Evolutionary conservation across 371 early-diverging fungal genomes (phyloP).

Genomic region (Mortierella sp.): DNA sequence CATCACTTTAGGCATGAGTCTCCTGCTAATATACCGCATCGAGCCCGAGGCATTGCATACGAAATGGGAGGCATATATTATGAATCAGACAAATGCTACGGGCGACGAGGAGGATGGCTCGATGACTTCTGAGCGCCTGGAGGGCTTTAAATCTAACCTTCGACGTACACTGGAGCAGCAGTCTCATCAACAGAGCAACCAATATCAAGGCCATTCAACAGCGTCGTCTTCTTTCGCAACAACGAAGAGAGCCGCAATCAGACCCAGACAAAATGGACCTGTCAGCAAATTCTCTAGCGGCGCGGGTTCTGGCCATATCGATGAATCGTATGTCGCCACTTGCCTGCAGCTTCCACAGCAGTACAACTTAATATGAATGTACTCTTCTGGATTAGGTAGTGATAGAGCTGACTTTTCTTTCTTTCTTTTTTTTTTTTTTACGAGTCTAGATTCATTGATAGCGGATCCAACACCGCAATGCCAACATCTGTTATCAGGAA

Average conservation of each 20-base stretch:
- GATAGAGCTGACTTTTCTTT: neutral
- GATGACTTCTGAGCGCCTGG: slow-evolving; percentile 31
- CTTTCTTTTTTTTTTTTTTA: neutral
- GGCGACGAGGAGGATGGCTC: slow-evolving; percentile 33
- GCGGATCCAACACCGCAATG: neutral
- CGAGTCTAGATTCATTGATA: slow-evolving; percentile 7
- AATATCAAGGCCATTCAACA: slow-evolving; percentile 11
- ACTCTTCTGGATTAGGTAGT: no score
- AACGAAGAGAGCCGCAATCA: slow-evolving; percentile 28
- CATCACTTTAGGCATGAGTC: slow-evolving; percentile 20
- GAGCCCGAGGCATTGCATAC: slow-evolving; percentile 45
- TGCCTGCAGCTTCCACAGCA: no score
- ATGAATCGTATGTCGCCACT: slow-evolving; percentile 16
- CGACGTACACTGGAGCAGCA: slow-evolving; percentile 37
- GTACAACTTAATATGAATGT: no score
- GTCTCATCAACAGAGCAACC: slow-evolving; percentile 25
- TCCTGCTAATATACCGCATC: slow-evolving; percentile 39
- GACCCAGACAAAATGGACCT: slow-evolving; percentile 20
- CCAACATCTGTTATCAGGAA: slow-evolving; percentile 18
- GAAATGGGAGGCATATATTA: slow-evolving; percentile 58
- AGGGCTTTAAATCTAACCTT: slow-evolving; percentile 38
- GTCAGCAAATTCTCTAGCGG: slow-evolving; percentile 11
- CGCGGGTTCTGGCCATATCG: slow-evolving; percentile 10
- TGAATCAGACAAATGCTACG: slow-evolving; percentile 13
- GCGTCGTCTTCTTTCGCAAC: slow-evolving; percentile 18